Percentiles rank a stretch among this genome's conserved stretches.
Conservation (phyloP, 2,329 filamentous ascomycete genomes). For the Davidsoniella eucalypti region DNA sequence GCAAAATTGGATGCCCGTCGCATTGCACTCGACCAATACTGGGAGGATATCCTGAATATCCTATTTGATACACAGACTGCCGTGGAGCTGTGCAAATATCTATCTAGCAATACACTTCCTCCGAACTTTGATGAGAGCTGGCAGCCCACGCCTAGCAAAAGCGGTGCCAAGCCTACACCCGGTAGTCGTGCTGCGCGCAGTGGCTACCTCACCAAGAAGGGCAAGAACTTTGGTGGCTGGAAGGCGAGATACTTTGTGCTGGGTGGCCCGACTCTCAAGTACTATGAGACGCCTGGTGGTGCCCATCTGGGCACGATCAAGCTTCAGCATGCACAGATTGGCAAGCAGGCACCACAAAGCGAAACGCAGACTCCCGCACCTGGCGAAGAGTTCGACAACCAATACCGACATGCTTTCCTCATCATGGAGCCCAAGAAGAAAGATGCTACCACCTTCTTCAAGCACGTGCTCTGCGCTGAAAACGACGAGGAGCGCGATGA, state of each 20-base stretch:
- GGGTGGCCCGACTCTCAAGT: constrained; percentile 53
- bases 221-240: constrained; percentile 98
- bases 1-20: constrained; percentile 83
- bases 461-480: constrained; percentile 90
- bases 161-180: constrained; percentile 29
- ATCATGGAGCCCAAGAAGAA: constrained; percentile 94
- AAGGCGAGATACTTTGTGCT: constrained; percentile 60
- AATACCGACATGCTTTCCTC: constrained; percentile 91
- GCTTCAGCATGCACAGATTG: constrained; percentile 77
- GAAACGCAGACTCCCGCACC: constrained; percentile 28
- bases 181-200: constrained; percentile 57
- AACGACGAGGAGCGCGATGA: constrained; percentile 82
- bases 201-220: constrained; percentile 88
- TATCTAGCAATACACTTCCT: constrained; percentile 51
- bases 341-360: constrained; percentile 60
- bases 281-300: constrained; percentile 82
- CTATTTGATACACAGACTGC: constrained; percentile 63
- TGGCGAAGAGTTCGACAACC: constrained; percentile 70
- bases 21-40: constrained; percentile 64
- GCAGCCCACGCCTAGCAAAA: constrained; percentile 19
- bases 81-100: constrained; percentile 68
- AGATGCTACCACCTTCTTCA: constrained; percentile 71
- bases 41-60: constrained; percentile 71
- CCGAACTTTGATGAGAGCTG: constrained; percentile 42
- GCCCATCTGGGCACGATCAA: constrained; percentile 89